Conservation (phyloP, 345 rosid genomes). For the Brassica incana region DNA sequence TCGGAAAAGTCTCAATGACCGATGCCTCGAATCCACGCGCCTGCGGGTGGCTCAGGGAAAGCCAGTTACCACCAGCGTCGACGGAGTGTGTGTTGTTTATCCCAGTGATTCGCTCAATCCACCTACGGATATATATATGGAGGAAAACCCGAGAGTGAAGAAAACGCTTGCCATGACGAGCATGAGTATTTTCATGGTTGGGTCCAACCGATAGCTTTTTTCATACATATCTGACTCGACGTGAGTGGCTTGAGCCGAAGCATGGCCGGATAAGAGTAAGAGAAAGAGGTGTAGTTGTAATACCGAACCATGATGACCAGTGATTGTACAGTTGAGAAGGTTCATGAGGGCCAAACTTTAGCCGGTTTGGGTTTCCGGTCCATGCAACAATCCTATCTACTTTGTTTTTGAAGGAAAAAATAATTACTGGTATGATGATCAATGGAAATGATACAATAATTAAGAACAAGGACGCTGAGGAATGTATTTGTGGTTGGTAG, state of each 20-base stretch:
- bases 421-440: not conserved
- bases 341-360: constrained; percentile 30
- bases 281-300: constrained; percentile 23
- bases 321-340: constrained; percentile 8
- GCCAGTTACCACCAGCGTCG: constrained; percentile 29
- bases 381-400: constrained; percentile 15
- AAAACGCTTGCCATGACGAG: not conserved
- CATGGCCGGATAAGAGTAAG: constrained; percentile 16
- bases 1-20: constrained; percentile 64
- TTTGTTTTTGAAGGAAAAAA: not conserved
- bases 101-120: constrained; percentile 40
- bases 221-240: not conserved
- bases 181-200: not conserved
- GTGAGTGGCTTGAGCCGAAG: constrained; percentile 34
- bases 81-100: not conserved
- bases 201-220: not conserved
- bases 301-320: constrained; percentile 14
- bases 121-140: constrained; percentile 64
- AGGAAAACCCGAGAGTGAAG: constrained; percentile 69
- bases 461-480: constrained; percentile 3
- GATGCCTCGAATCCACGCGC: constrained; percentile 58
- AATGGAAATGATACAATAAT: not conserved
- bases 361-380: constrained; percentile 19
- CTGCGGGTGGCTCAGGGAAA: constrained; percentile 25
- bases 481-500: constrained; percentile 13